Conservation (phyloP, 2,329 filamentous ascomycete genomes). For the Nemania bipapillata region DNA sequence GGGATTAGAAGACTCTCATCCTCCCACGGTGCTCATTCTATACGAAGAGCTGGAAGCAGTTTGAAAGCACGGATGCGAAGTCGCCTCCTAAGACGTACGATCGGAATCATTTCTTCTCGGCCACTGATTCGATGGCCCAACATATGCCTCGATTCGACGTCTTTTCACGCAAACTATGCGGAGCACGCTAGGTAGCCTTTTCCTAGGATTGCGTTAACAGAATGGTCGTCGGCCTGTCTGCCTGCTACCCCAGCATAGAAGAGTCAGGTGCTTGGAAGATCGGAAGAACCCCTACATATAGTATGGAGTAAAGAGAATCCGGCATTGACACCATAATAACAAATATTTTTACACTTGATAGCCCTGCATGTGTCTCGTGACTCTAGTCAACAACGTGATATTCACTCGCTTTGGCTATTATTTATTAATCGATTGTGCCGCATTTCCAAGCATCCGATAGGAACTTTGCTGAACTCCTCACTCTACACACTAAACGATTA, state of each 20-base stretch:
- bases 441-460: neutral
- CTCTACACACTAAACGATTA: neutral
- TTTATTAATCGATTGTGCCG: neutral
- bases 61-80: neutral
- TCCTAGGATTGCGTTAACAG: slow-evolving; percentile 14
- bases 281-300: slow-evolving; percentile 16
- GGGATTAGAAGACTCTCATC: neutral
- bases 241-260: slow-evolving; percentile 3
- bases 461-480: neutral
- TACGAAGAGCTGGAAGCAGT: slow-evolving; percentile 13
- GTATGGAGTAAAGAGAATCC: slow-evolving; percentile 29
- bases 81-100: slow-evolving; percentile 3
- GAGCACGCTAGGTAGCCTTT: slow-evolving; percentile 1
- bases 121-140: slow-evolving; percentile 4
- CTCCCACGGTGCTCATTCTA: neutral
- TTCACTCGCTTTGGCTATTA: neutral
- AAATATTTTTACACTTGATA: slow-evolving; percentile 17
- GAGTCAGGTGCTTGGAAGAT: slow-evolving; percentile 10
- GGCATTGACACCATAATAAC: slow-evolving; percentile 20
- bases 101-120: slow-evolving; percentile 3
- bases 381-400: neutral
- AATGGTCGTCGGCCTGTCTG: slow-evolving; percentile 1
- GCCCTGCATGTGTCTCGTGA: neutral
- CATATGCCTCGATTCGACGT: neutral
- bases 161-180: slow-evolving; percentile 2